Evolutionary conservation across 768 basidiomycete species (phyloP).

Genomic region (Mycena leptocephala): DNA sequence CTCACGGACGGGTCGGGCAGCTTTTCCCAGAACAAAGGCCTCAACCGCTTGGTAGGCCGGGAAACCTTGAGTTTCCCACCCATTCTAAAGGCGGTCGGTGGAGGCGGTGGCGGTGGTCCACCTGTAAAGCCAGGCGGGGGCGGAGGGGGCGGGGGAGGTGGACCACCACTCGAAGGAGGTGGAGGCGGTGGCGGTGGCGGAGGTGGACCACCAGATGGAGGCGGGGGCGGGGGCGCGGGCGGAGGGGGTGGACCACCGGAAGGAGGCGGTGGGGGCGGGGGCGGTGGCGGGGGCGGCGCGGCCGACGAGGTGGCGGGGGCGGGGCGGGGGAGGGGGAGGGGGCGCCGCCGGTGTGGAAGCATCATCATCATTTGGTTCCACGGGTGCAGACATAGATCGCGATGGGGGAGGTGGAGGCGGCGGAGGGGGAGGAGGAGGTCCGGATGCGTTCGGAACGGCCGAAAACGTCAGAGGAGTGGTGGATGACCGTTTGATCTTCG

Average conservation of each 20-base stretch:
- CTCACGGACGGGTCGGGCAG: conserved; percentile 59
- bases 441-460: conserved; percentile 24
- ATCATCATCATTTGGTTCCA: neutral
- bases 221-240: conserved; percentile 47
- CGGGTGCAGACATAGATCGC: conserved; percentile 44
- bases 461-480: conserved; percentile 18
- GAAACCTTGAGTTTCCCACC: conserved; percentile 49
- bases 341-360: conserved; percentile 40
- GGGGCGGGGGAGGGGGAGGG: conserved; percentile 36
- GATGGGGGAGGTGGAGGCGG: conserved; percentile 30
- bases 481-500: conserved; percentile 52
- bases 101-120: conserved; percentile 45
- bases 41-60: conserved; percentile 73
- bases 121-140: conserved; percentile 32
- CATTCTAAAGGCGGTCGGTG: conserved; percentile 50
- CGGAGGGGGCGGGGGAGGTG: conserved; percentile 60
- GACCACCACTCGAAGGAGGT: conserved; percentile 39
- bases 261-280: conserved; percentile 35
- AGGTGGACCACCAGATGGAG: conserved; percentile 44
- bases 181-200: conserved; percentile 57
- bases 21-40: conserved; percentile 96
- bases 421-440: conserved; percentile 35
- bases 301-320: conserved; percentile 30
- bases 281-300: conserved; percentile 43
- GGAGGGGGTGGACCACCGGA: conserved; percentile 48